These are phyloP conservation scores for Claviceps pazoutovae DNA, from an alignment of 2,329 filamentous ascomycete species.

Conservation along the genomic window DNA sequence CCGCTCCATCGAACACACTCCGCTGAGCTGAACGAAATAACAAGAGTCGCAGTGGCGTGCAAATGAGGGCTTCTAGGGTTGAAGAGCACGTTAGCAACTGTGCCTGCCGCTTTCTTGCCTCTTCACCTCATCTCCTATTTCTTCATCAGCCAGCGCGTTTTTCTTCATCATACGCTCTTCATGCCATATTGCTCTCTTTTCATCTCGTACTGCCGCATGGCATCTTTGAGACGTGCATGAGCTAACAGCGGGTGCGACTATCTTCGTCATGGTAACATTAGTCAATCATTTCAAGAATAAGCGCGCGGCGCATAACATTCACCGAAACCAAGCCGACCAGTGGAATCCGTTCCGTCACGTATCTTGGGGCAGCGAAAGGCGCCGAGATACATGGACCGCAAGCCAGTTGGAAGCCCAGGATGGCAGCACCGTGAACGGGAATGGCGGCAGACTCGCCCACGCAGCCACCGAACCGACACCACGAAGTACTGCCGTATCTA, in stretches of 20 bases:
- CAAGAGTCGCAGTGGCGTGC: background rate
- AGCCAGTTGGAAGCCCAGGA: conserved; percentile 19
- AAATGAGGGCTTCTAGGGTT: too few species aligned
- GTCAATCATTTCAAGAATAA: conserved; percentile 33
- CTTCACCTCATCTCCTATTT: background rate
- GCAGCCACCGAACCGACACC: conserved; percentile 19
- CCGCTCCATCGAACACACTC: background rate
- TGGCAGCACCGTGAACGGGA: conserved; percentile 6
- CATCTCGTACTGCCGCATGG: background rate
- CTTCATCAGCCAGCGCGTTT: background rate
- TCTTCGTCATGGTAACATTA: conserved; percentile 13
- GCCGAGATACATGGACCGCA: conserved; percentile 22
- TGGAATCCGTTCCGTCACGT: conserved; percentile 33
- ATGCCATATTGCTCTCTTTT: background rate
- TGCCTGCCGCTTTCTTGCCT: background rate
- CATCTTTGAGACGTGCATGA: background rate
- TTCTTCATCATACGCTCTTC: too few species aligned
- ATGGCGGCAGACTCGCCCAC: conserved; percentile 22
- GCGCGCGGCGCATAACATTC: conserved; percentile 28
- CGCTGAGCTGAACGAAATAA: background rate
- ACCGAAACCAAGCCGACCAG: conserved; percentile 24
- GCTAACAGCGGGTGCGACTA: conserved; percentile 6
- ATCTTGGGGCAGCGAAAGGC: conserved; percentile 19
- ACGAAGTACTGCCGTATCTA: conserved; percentile 6
- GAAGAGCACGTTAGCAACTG: too few species aligned